A percentile compares a stretch with the other conserved stretches of the same genome.
phyloP scores from a whole-genome alignment of 768 basidiomycete species.

The Auriscalpium microsporum region DNA sequence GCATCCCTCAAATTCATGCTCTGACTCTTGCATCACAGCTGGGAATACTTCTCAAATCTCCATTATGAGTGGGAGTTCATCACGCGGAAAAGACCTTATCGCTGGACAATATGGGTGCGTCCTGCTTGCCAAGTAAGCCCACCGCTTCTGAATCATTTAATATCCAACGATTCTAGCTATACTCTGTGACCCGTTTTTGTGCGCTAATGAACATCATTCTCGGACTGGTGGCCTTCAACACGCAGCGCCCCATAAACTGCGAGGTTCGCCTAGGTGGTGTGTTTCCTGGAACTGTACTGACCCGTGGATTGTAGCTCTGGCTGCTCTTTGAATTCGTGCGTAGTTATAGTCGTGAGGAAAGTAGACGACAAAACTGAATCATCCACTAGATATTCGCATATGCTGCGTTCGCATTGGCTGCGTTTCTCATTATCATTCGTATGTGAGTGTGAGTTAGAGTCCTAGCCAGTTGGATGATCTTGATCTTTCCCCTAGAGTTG shows the following conservation, averaged over 20 bases:
- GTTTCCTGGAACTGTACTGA: not conserved
- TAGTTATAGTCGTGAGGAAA: not conserved
- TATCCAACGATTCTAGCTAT: not conserved
- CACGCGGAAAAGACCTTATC: not conserved
- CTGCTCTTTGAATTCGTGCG: constrained; percentile 2
- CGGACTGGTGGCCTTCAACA: not conserved
- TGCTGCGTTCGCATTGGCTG: not conserved
- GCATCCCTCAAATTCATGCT: no score
- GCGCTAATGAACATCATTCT: not conserved
- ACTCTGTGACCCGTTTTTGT: not conserved
- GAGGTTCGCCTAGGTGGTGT: not conserved
- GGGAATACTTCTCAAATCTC: constrained; percentile 8
- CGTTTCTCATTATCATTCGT: constrained; percentile 3
- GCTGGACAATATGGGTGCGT: constrained; percentile 11
- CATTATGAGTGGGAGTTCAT: constrained; percentile 11
- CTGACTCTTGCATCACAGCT: not conserved
- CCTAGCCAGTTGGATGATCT: not conserved
- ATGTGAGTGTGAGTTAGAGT: not conserved
- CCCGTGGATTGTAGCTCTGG: constrained; percentile 3
- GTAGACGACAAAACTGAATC: not conserved
- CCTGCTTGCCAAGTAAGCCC: no score
- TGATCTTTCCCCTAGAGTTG: not conserved
- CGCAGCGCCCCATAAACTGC: not conserved
- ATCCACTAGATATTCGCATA: constrained; percentile 1
- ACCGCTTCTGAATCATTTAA: no score